phyloP scores from a whole-genome alignment of 208 protist genomes.

The Wallacemonas sp. region DNA sequence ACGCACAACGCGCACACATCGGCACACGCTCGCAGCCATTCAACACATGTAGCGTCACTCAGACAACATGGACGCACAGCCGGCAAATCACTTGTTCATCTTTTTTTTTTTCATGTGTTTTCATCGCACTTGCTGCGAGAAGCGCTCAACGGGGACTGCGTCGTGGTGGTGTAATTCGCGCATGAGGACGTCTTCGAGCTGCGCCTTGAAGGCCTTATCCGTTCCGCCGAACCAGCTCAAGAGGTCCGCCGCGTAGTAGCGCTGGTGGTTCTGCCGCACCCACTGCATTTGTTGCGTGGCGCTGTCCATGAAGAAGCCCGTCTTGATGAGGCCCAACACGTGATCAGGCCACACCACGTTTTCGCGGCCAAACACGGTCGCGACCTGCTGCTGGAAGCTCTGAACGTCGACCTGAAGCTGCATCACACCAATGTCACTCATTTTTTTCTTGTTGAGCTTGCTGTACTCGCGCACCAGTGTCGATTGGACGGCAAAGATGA shows the following conservation, averaged over 20 bases:
- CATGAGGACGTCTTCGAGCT: slow-evolving; percentile 63
- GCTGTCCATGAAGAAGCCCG: slow-evolving; percentile 69
- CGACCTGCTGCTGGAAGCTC: slow-evolving; percentile 74
- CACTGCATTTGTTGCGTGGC: slow-evolving; percentile 52
- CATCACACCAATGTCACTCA: slow-evolving; percentile 75
- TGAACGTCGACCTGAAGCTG: slow-evolving; percentile 84
- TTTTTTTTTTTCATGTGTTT: too few relatives aligned
- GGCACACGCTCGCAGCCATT: too few relatives aligned
- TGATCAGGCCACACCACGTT: slow-evolving; percentile 63
- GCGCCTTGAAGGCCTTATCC: slow-evolving; percentile 52
- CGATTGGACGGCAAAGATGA: slow-evolving; percentile 73
- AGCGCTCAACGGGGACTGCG: slow-evolving; percentile 56
- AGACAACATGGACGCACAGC: background rate
- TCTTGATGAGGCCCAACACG: slow-evolving; percentile 66
- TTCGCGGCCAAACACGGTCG: slow-evolving; percentile 42
- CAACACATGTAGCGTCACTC: background rate
- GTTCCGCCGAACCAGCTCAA: slow-evolving; percentile 62
- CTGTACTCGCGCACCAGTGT: slow-evolving; percentile 70
- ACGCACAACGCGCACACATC: too few relatives aligned
- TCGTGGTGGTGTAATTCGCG: slow-evolving; percentile 65
- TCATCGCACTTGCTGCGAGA: slow-evolving; percentile 26
- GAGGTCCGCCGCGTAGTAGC: slow-evolving; percentile 63
- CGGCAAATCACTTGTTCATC: background rate
- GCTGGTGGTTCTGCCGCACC: slow-evolving; percentile 52
- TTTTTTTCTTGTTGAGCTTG: slow-evolving; percentile 70